phyloP scores from a whole-genome alignment of 2,329 filamentous ascomycete species.

The Leptographium radiaticola region DNA sequence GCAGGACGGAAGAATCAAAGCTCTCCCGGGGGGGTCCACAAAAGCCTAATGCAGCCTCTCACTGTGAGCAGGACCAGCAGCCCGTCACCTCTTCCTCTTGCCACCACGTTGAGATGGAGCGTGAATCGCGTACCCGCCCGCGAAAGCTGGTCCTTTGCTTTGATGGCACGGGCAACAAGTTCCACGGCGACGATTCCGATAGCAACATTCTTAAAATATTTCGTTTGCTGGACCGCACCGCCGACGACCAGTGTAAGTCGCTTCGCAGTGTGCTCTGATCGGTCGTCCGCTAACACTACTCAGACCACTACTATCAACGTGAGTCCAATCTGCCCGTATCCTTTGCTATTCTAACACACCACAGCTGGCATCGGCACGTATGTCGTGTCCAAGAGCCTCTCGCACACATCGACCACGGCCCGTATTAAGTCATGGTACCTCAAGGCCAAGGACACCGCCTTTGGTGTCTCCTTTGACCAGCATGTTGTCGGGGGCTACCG shows the following conservation, averaged over 20 bases:
- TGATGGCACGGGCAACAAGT: slow-evolving; percentile 52
- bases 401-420: slow-evolving; percentile 41
- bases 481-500: slow-evolving; percentile 77
- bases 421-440: slow-evolving; percentile 53
- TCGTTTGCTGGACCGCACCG: slow-evolving; percentile 52
- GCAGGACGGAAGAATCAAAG: too few species aligned
- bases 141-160: slow-evolving; percentile 47
- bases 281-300: not conserved
- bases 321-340: slow-evolving; percentile 3
- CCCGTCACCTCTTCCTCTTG: too few species aligned
- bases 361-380: slow-evolving; percentile 61
- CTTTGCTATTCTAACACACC: not conserved
- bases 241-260: slow-evolving; percentile 41
- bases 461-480: slow-evolving; percentile 69
- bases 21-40: too few species aligned
- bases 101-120: too few species aligned
- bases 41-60: too few species aligned
- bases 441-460: slow-evolving; percentile 65
- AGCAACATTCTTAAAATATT: slow-evolving; percentile 60
- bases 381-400: slow-evolving; percentile 45
- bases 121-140: slow-evolving; percentile 1
- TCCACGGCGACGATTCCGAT: slow-evolving; percentile 48
- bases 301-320: slow-evolving; percentile 50
- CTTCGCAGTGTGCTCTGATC: not conserved
- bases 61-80: too few species aligned